Base-by-base conservation (phyloP, 2,329 filamentous ascomycete species). In the Ophiocordyceps sinensis region DNA sequence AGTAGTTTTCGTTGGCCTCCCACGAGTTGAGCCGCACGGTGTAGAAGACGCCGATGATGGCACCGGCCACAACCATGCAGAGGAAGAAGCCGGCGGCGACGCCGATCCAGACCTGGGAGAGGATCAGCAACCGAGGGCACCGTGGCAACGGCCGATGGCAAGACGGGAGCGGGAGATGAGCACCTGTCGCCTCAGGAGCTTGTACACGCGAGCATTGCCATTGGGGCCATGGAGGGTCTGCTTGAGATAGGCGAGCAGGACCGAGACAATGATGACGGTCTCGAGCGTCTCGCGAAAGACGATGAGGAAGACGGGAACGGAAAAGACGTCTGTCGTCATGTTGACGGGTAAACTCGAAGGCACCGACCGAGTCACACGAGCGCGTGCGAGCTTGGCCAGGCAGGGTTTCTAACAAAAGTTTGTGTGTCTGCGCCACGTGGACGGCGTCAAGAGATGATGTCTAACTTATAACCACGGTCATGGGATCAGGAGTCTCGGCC, bases 221-320 rank as follows among this genome's bases (percentile, higher is more conserved):
- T 77, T 68, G 10, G 79, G 75, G 1, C 76, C 76, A 44, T 67
- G 68, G 31, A 93, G 71, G 3, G 81, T 84, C 58, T 91, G 83
- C 60, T 89, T 91, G 44, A 93, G 65, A 57, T 91, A 93, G 19
- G 85, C 77, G 34, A 94, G 73, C 29, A 94, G 68, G n/a, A 94
- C 82, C 0, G 86, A 89, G 47, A 93, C 77, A 51, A 94, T 84
- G 54, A 94, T 86, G 53, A 75, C 79, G 1, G 82, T 83, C 66
- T 94, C 86, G 38, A 94, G 67, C 35, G 78, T 77, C 64, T 94
- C 87, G 55, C 87, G 79, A 58, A 94, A 91, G 63, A 85, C 79
- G 58, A 94, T 84, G 66, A 94, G 88, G 66, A 94, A 94, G 42
- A 94, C 76, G 48, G 82, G 82, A 19, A 86, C 77, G 47, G 82